phyloP scores from a whole-genome alignment of 23 red algal species.

The Pyropia yezoensis region DNA sequence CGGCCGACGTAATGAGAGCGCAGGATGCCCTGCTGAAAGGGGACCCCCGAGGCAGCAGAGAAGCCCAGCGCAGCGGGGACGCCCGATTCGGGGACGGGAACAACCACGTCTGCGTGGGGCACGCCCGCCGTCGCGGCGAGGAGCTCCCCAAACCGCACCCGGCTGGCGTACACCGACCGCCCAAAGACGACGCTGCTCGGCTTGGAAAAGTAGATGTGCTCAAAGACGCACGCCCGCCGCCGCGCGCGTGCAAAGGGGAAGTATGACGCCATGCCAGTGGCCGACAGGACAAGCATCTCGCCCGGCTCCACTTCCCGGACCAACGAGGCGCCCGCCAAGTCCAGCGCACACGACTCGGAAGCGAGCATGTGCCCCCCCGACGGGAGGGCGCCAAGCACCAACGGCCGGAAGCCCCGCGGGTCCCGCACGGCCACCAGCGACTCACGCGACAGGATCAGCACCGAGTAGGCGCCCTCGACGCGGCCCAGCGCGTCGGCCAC shows the following conservation, averaged over 20 bases:
- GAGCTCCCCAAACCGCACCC: conserved; percentile 90
- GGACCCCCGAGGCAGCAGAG: conserved; percentile 65
- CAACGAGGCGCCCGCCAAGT: conserved; percentile 71
- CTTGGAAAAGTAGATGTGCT: conserved; percentile 94
- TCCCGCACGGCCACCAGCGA: conserved; percentile 79
- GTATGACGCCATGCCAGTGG: conserved; percentile 26
- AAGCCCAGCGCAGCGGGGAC: conserved; percentile 89
- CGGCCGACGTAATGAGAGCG: conserved; percentile 90
- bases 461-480: conserved; percentile 90
- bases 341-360: conserved; percentile 82
- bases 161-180: conserved; percentile 81
- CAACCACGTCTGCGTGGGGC: conserved; percentile 45
- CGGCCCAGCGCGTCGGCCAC: conserved; percentile 77
- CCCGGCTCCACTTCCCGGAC: conserved; percentile 92
- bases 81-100: conserved; percentile 80
- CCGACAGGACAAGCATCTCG: conserved; percentile 72
- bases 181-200: conserved; percentile 86
- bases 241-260: conserved; percentile 82
- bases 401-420: conserved; percentile 86
- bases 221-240: conserved; percentile 89
- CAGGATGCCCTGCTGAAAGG: conserved; percentile 92
- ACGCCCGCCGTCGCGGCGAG: conserved; percentile 41
- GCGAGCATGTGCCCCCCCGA: conserved; percentile 49
- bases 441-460: conserved; percentile 52
- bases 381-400: conserved; percentile 72